Conservation (phyloP, 2,329 filamentous ascomycete species). For the Dissoconium aciculare region DNA sequence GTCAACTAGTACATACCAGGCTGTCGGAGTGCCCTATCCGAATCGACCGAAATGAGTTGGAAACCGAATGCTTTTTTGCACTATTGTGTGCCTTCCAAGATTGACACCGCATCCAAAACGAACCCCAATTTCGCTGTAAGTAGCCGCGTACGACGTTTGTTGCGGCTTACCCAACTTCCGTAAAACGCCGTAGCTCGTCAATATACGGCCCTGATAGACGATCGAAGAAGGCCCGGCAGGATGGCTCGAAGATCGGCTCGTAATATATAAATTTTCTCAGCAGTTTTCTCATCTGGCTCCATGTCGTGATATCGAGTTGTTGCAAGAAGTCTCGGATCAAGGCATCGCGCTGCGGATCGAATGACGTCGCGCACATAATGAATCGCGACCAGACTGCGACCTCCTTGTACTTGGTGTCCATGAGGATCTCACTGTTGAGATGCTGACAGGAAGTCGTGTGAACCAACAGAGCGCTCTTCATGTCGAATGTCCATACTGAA, state of each 20-base stretch:
- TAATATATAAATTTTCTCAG: conserved; percentile 5
- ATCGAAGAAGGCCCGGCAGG: no score
- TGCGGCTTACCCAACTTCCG: no score
- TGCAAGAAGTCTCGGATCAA: conserved; percentile 4
- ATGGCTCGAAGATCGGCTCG: conserved; percentile 3
- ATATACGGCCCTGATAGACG: no score
- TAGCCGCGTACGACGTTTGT: no score
- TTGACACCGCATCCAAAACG: no score
- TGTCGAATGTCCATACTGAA: conserved; percentile 4
- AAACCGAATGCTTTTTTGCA: no score
- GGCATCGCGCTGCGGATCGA: conserved; percentile 7
- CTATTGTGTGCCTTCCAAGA: no score
- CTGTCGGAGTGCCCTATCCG: no score
- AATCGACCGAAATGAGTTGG: no score
- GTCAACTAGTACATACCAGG: no score
- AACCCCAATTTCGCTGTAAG: no score
- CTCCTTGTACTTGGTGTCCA: conserved; percentile 13
- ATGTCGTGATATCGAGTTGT: conserved; percentile 2
- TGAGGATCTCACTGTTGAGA: conserved; percentile 8
- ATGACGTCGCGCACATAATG: conserved; percentile 13
- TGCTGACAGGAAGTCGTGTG: conserved; percentile 11
- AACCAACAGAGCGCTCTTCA: conserved; percentile 9
- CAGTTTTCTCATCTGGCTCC: conserved; percentile 4
- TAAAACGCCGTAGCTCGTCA: no score
- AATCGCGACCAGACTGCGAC: conserved; percentile 13